Base-by-base conservation (phyloP, 2,329 filamentous ascomycete species). In the Intubia oerlemansii region DNA sequence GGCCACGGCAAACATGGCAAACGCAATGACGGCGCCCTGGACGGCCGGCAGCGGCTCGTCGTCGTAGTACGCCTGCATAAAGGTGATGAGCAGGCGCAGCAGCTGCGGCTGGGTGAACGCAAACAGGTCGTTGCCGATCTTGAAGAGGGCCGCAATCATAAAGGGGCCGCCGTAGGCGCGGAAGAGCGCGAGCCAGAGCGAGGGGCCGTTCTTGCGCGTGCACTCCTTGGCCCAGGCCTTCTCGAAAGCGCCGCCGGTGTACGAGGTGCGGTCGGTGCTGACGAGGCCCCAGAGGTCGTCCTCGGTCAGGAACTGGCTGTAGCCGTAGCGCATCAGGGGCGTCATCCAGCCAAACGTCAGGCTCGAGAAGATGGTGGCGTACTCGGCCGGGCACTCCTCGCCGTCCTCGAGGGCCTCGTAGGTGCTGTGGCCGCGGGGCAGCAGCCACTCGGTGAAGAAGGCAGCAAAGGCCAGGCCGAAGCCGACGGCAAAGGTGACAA, bases 301-400 rank as follows among this genome's bases (percentile, higher is more conserved):
- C 47, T 95, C 82, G 2, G 82, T 92, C 36, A 98, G 59, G 47
- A 71, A 98, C 34, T 84, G 69, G 44, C 76, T 79, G 56, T 98
- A 95, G 1, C 88, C 88, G 44, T 75, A 75, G 45, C 72, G 82
- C 88, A 98, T 98, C 66, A 98, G 56, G 1, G 88, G 84, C 0
- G 88, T 95, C 85, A 98, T 93, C 88, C 88, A 98, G 31, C 77
- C 74, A 49, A 98, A 98, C 0, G 85, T 92, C 25, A 98, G 62
- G 28, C 79, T 69, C 4, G 85, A 92, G 53, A 98, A 98, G 29
- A 95, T 61, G 34, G 85, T 82, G 10, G 88, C 84, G 47, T 92
- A 91, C 51, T 95, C 84, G 36, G 79, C 71, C 0, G 77, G 77
- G 32, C 67, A 72, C 40, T 72, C 65, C 23, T 63, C 64, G 50